Conservation (phyloP, 306 rosid genomes). For the Ormosia emarginata region DNA sequence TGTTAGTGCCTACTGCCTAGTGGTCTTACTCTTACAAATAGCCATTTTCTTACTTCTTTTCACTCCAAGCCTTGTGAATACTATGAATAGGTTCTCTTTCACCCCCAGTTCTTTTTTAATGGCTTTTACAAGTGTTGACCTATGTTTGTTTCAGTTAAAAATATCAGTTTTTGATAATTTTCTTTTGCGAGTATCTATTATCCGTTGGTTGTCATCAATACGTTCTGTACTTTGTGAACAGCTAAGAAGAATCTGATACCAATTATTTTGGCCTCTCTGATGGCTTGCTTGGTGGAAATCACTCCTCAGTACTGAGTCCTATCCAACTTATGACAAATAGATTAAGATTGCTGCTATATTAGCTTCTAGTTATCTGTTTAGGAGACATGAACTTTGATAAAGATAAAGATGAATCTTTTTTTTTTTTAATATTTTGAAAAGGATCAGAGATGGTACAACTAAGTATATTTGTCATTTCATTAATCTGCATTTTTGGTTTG, state of each 20-base stretch:
- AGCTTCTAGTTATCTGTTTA: background rate
- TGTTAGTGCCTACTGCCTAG: background rate
- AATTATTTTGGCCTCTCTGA: background rate
- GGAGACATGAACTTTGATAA: background rate
- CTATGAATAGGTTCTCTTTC: background rate
- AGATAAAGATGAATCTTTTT: background rate
- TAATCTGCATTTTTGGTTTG: slow-evolving; percentile 1
- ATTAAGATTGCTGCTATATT: background rate
- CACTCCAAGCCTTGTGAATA: background rate
- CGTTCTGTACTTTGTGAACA: background rate
- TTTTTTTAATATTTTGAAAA: background rate
- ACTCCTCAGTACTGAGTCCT: background rate
- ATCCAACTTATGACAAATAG: background rate
- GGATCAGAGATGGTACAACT: background rate
- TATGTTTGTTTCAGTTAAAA: background rate
- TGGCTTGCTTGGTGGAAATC: background rate
- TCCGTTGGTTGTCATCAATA: background rate
- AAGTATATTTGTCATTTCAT: background rate
- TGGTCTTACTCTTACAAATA: background rate
- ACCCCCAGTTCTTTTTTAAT: background rate
- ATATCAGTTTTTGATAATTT: background rate
- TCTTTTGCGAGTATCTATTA: background rate
- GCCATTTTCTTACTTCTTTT: background rate
- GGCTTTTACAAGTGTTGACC: background rate
- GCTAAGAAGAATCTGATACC: background rate